Evolutionary conservation across 768 basidiomycete species (phyloP).

Genomic region (Agaricus sinodeliciosus): DNA sequence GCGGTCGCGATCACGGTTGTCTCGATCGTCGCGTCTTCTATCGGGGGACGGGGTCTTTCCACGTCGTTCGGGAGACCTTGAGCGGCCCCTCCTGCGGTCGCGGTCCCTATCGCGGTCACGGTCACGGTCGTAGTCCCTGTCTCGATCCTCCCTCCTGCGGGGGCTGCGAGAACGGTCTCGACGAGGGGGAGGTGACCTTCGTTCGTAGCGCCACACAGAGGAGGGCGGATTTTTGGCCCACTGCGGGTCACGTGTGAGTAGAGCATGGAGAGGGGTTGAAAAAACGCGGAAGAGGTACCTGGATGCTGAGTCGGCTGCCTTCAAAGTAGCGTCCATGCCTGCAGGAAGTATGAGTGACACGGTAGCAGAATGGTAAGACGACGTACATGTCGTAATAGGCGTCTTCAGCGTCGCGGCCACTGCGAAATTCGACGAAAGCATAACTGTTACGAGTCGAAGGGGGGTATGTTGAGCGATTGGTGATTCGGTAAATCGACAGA

Average conservation of each 20-base stretch:
- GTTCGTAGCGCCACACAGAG: constrained; percentile 30
- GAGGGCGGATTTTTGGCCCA: constrained; percentile 36
- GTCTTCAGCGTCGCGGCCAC: constrained; percentile 30
- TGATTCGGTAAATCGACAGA: constrained; percentile 11
- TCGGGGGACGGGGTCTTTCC: constrained; percentile 19
- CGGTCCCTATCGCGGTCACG: constrained; percentile 19
- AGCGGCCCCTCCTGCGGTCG: constrained; percentile 15
- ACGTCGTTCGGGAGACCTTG: constrained; percentile 9
- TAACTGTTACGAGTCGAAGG: constrained; percentile 27
- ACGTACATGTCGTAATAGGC: constrained; percentile 33
- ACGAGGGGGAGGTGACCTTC: constrained; percentile 20
- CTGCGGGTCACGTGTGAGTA: constrained; percentile 12
- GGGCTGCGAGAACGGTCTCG: constrained; percentile 26
- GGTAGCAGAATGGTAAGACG: not conserved
- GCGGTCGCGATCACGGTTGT: constrained; percentile 22
- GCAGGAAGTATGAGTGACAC: not conserved
- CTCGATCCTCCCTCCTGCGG: constrained; percentile 19
- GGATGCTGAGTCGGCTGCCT: constrained; percentile 29
- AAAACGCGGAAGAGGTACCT: constrained; percentile 16
- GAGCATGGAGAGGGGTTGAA: not conserved
- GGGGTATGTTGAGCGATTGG: constrained; percentile 13
- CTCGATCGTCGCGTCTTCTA: constrained; percentile 17
- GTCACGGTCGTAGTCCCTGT: constrained; percentile 17
- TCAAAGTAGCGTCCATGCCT: constrained; percentile 34
- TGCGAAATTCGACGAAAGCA: constrained; percentile 32